phyloP scores from a whole-genome alignment of 2,329 filamentous ascomycete species.

The Cordyceps javanica region DNA sequence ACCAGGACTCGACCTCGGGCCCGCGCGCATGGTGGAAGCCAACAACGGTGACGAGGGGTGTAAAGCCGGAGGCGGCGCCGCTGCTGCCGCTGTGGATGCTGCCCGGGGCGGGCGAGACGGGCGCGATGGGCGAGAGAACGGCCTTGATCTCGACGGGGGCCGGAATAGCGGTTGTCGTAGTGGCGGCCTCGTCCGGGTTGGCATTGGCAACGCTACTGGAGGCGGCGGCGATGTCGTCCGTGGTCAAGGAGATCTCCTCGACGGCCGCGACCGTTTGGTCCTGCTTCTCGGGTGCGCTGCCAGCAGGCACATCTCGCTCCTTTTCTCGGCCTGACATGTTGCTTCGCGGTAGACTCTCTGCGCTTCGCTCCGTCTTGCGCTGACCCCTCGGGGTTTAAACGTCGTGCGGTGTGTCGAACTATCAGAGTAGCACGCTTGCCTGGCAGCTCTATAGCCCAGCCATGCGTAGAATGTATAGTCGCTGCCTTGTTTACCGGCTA shows the following conservation, averaged over 20 bases:
- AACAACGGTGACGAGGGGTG: slow-evolving; percentile 70
- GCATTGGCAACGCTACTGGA: not conserved
- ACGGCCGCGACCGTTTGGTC: not conserved
- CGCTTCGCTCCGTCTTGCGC: not conserved
- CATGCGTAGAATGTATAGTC: not conserved
- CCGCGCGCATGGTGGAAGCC: slow-evolving; percentile 82
- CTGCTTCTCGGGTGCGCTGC: not conserved
- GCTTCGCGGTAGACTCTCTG: not conserved
- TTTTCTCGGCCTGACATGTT: slow-evolving; percentile 1
- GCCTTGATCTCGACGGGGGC: slow-evolving; percentile 18
- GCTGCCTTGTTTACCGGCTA: not conserved
- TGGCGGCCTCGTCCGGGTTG: not conserved
- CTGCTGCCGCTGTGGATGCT: slow-evolving; percentile 22
- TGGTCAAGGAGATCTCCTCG: slow-evolving; percentile 2
- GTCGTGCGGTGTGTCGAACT: not conserved
- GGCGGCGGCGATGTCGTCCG: not conserved
- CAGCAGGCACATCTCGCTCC: not conserved
- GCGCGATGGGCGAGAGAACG: slow-evolving; percentile 27
- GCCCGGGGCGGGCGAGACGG: slow-evolving; percentile 25
- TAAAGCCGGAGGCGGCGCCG: slow-evolving; percentile 33
- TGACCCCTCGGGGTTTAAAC: not conserved
- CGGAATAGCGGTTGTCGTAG: not conserved
- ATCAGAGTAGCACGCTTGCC: not conserved
- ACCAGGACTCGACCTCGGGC: slow-evolving; percentile 90
- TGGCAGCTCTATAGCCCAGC: not conserved